Evolutionary conservation across 768 basidiomycete genomes (phyloP), one percentile per base, ranked within the genome.

Genomic region (Phylloporus rhodoxanthus): DNA sequence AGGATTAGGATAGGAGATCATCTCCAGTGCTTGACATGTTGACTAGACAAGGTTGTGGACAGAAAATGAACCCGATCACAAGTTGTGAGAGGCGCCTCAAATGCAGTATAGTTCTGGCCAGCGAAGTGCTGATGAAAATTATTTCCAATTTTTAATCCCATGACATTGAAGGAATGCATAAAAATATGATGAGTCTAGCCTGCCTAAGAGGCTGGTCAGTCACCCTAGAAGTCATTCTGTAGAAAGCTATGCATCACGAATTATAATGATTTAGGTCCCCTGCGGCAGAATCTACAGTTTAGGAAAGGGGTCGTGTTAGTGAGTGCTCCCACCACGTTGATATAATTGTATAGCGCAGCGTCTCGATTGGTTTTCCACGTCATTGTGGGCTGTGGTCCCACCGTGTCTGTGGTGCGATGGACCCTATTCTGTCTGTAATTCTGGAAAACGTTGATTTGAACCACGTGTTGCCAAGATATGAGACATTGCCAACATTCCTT

Each of bases 371-470:
- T 63, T 47, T 76, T 59, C 75, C 76, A 77, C 45, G 71, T 73
- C 2, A 77, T 75, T 77, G 55, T 79, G 75, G 5, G 77, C 79
- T 0, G 77, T 79, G 53, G 78, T 77, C 0, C 78, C 78, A 21
- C 78, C 76, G 17, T 15, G 77, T 60, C 63, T 79, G 72, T 7
- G 72, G 65, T 11, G 78, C 67, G 14, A 69, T 64, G 3, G n/a
- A n/a, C n/a, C 75, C 74, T 19, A 75, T 72, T 15, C 77, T 72
- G 17, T 64, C 61, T 40, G 68, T 68, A 19, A 80, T 78, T 77
- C 43, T 74, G 66, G 20, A 80, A 67, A 29, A 79, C 58, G 40
- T 71, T 69, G 39, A 65, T 64, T n/a, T n/a, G 3, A 76, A 75
- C 9, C 78, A 58, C 4, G 57, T 54, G 53, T 78, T 79, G 1